Conservation (phyloP, 2,329 filamentous ascomycete genomes). For the Penicillium sp. region DNA sequence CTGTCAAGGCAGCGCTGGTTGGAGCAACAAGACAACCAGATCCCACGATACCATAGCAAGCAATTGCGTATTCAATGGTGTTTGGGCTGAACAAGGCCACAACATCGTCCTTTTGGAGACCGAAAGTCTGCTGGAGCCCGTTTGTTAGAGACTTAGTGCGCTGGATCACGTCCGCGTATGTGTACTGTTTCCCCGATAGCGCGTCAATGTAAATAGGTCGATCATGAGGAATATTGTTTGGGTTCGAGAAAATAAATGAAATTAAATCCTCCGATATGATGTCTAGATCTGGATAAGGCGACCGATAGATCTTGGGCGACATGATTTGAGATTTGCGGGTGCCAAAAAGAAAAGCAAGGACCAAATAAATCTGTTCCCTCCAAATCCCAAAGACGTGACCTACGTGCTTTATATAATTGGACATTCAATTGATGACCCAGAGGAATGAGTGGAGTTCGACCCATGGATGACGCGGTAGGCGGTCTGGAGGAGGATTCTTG, state of each 20-base stretch:
- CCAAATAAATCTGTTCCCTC: neutral
- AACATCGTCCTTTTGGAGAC: constrained; percentile 12
- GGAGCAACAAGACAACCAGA: constrained; percentile 16
- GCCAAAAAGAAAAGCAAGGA: neutral
- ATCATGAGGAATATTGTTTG: constrained; percentile 15
- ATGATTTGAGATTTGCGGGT: constrained; percentile 3
- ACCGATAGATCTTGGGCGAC: constrained; percentile 16
- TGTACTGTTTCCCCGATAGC: constrained; percentile 16
- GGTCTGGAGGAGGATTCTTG: neutral
- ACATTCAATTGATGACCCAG: neutral
- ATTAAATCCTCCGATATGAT: constrained; percentile 19
- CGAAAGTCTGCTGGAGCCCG: constrained; percentile 19
- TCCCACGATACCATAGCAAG: constrained; percentile 16
- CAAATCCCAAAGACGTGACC: neutral
- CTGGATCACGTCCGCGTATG: constrained; percentile 13
- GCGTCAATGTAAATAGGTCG: constrained; percentile 17
- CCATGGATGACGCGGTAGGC: neutral
- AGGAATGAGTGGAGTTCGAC: neutral
- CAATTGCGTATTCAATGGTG: constrained; percentile 20
- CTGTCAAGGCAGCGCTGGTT: constrained; percentile 19
- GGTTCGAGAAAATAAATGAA: constrained; percentile 22
- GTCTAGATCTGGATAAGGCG: constrained; percentile 17
- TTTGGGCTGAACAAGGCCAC: constrained; percentile 23
- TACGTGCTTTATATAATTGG: neutral
- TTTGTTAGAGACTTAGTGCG: constrained; percentile 17